These are phyloP conservation scores for Ophiocordyceps australis DNA, from an alignment of 2,329 filamentous ascomycete species.

Conservation along the genomic window DNA sequence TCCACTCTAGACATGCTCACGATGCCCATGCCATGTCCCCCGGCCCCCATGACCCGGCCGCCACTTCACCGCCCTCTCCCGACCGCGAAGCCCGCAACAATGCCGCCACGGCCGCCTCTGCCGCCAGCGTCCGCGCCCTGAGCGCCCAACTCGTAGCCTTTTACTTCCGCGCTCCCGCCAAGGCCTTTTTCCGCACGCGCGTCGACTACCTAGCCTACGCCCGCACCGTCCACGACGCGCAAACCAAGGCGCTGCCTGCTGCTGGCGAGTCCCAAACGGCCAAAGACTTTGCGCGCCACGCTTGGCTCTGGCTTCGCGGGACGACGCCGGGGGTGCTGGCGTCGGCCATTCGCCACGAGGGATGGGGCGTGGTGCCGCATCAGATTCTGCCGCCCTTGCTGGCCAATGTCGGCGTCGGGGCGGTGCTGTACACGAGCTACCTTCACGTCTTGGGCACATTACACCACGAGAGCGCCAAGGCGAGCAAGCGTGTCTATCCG, in stretches of 20 bases:
- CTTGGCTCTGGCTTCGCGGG: slow-evolving; percentile 34
- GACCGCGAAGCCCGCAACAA: slow-evolving; percentile 20
- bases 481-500: slow-evolving; percentile 47
- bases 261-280: no score
- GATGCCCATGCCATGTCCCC: slow-evolving; percentile 14
- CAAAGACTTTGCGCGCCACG: slow-evolving; percentile 17
- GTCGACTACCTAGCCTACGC: slow-evolving; percentile 63
- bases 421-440: slow-evolving; percentile 59
- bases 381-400: slow-evolving; percentile 61
- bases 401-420: slow-evolving; percentile 57
- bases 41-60: slow-evolving; percentile 12
- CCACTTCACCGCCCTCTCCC: slow-evolving; percentile 8
- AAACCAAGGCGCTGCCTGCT: slow-evolving; percentile 7
- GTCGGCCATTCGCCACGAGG: slow-evolving; percentile 48
- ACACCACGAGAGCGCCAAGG: slow-evolving; percentile 42
- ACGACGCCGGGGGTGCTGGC: slow-evolving; percentile 54
- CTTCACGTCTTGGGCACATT: slow-evolving; percentile 48
- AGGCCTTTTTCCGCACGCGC: slow-evolving; percentile 78
- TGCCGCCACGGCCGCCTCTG: slow-evolving; percentile 56
- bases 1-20: slow-evolving; percentile 9
- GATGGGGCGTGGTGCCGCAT: slow-evolving; percentile 57
- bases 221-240: slow-evolving; percentile 29
- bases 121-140: slow-evolving; percentile 67
- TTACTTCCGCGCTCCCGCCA: slow-evolving; percentile 81
- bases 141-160: slow-evolving; percentile 74